A percentile compares a stretch with the other conserved stretches of the same genome.
These are phyloP conservation scores for Guyanaporus albipodus DNA, from an alignment of 768 basidiomycete genomes.

Conservation along the genomic window DNA sequence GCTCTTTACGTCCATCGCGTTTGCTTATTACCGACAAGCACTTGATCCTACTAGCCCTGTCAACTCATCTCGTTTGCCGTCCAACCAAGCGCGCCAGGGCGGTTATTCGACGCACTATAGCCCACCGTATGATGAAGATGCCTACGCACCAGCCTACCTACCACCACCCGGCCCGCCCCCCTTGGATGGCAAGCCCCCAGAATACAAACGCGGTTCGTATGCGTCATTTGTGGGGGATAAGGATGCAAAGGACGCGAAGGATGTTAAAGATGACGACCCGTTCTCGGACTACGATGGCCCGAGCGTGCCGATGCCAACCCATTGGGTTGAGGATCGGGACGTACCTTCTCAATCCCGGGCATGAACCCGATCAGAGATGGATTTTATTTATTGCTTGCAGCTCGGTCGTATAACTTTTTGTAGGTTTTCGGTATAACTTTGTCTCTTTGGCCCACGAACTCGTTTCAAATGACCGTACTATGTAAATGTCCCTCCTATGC, in stretches of 20 bases:
- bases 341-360: conserved; percentile 27
- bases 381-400: background rate
- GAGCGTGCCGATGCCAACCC: conserved; percentile 31
- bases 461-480: too few relatives aligned
- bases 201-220: conserved; percentile 41
- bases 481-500: too few relatives aligned
- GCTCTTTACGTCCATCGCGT: conserved; percentile 63
- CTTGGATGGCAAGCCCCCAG: conserved; percentile 46
- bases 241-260: conserved; percentile 34
- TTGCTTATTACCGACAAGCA: conserved; percentile 71
- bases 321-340: conserved; percentile 42
- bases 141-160: conserved; percentile 37
- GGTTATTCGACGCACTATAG: conserved; percentile 53
- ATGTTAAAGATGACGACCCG: conserved; percentile 46
- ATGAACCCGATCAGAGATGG: background rate
- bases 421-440: too few relatives aligned
- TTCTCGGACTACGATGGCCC: conserved; percentile 48
- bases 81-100: conserved; percentile 33
- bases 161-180: conserved; percentile 51
- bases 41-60: conserved; percentile 60
- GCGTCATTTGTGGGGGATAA: conserved; percentile 23
- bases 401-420: background rate
- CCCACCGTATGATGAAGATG: conserved; percentile 45
- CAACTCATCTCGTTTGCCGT: conserved; percentile 46
- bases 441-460: too few relatives aligned